phyloP scores from a whole-genome alignment of 2,329 filamentous ascomycete genomes.

The Claviceps africana region DNA sequence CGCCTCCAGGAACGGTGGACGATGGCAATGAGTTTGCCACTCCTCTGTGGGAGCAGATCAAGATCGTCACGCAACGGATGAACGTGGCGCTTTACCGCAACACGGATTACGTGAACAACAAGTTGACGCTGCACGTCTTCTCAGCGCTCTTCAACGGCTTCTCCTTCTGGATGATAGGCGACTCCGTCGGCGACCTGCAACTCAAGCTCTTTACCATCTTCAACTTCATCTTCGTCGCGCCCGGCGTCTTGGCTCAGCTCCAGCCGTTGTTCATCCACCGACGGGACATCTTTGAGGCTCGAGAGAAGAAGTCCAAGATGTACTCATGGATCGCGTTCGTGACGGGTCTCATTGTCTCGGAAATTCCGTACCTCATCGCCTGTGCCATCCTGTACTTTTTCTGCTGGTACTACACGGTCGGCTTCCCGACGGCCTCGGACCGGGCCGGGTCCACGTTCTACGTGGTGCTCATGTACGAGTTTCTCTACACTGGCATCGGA shows the following conservation, averaged over 20 bases:
- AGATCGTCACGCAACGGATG: slow-evolving; percentile 48
- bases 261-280: slow-evolving; percentile 44
- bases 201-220: slow-evolving; percentile 45
- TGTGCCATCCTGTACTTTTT: slow-evolving; percentile 33
- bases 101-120: slow-evolving; percentile 51
- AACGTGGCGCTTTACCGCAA: slow-evolving; percentile 52
- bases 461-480: slow-evolving; percentile 45
- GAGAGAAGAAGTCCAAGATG: slow-evolving; percentile 48
- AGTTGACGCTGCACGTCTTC: slow-evolving; percentile 40
- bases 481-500: slow-evolving; percentile 46
- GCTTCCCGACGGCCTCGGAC: slow-evolving; percentile 28
- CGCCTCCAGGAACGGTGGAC: slow-evolving; percentile 25
- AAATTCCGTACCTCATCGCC: slow-evolving; percentile 30
- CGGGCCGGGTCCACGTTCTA: slow-evolving; percentile 39
- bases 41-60: slow-evolving; percentile 48
- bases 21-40: slow-evolving; percentile 59
- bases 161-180: slow-evolving; percentile 45
- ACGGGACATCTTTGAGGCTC: slow-evolving; percentile 41
- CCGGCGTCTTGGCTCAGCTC: slow-evolving; percentile 42
- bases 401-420: slow-evolving; percentile 46
- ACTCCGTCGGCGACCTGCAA: slow-evolving; percentile 36
- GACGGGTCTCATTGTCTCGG: slow-evolving; percentile 34
- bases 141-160: slow-evolving; percentile 47
- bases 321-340: slow-evolving; percentile 47
- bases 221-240: slow-evolving; percentile 49